phyloP scores from a whole-genome alignment of 2,329 filamentous ascomycete species.

The Penicillium fuscoglaucum region DNA sequence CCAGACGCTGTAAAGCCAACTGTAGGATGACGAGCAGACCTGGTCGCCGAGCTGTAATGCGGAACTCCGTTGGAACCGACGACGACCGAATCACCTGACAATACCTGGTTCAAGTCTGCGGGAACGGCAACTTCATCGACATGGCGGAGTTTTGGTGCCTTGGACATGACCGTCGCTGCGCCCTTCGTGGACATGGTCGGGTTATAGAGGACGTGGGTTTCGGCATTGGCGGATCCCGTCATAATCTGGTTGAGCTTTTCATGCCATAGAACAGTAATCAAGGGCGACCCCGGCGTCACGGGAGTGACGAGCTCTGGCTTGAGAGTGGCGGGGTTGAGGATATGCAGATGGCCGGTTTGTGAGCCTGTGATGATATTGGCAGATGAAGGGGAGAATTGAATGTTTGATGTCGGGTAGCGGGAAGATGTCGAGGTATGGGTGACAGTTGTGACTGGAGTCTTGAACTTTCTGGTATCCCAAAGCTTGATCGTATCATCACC shows the following conservation, averaged over 20 bases:
- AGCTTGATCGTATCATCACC: conserved; percentile 92
- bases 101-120: conserved; percentile 75
- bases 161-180: conserved; percentile 85
- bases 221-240: conserved; percentile 86
- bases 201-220: conserved; percentile 88
- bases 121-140: conserved; percentile 93
- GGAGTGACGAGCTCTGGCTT: conserved; percentile 80
- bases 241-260: conserved; percentile 93
- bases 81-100: conserved; percentile 80
- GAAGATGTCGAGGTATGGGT: conserved; percentile 78
- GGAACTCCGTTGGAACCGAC: conserved; percentile 68
- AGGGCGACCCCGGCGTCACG: conserved; percentile 78
- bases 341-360: conserved; percentile 79
- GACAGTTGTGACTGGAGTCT: conserved; percentile 77
- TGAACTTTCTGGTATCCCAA: conserved; percentile 97
- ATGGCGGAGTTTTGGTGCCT: conserved; percentile 90
- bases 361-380: conserved; percentile 88
- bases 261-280: conserved; percentile 90
- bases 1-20: conserved; percentile 77
- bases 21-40: conserved; percentile 63
- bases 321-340: conserved; percentile 89
- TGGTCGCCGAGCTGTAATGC: conserved; percentile 69
- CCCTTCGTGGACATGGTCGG: conserved; percentile 78
- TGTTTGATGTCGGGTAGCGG: conserved; percentile 80
- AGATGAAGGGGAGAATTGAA: conserved; percentile 82